A percentile compares a stretch with the other conserved stretches of the same genome.
Evolutionary conservation across 805 yeast genomes (phyloP).

Genomic region (Hanseniaspora meyeri): DNA sequence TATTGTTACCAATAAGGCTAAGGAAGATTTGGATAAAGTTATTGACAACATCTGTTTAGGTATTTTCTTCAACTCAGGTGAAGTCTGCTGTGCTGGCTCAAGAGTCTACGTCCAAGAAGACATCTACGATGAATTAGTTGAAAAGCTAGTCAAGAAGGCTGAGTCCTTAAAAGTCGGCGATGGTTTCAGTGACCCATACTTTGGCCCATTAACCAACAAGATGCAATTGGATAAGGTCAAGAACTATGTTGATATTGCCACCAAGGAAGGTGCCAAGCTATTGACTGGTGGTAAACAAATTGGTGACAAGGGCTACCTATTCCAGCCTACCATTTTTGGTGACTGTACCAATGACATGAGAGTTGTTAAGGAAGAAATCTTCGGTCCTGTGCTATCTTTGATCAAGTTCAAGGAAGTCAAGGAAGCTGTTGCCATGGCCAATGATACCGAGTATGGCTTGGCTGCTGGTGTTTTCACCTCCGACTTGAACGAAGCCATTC

Average conservation of each 20-base stretch:
- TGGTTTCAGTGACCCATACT: conserved; percentile 63
- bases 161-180: conserved; percentile 56
- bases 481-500: conserved; percentile 52
- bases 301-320: conserved; percentile 58
- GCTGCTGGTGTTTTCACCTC: conserved; percentile 81
- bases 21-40: conserved; percentile 55
- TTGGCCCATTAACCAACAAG: conserved; percentile 66
- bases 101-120: conserved; percentile 70
- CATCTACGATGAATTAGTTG: conserved; percentile 54
- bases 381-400: conserved; percentile 77
- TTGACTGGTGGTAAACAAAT: conserved; percentile 71
- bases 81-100: conserved; percentile 87
- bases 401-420: conserved; percentile 60
- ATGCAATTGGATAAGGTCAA: conserved; percentile 55
- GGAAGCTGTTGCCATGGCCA: conserved; percentile 63
- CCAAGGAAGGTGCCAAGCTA: conserved; percentile 55
- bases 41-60: conserved; percentile 60
- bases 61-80: conserved; percentile 81
- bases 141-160: conserved; percentile 40
- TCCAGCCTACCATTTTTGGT: conserved; percentile 76
- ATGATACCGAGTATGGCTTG: conserved; percentile 68
- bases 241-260: conserved; percentile 50
- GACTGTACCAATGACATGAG: conserved; percentile 63
- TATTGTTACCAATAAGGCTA: conserved; percentile 52
- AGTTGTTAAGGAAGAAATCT: conserved; percentile 80